Evolutionary conservation across 202 grass and related monocot species (phyloP).

Genomic region (Tripidium arundinaceum): DNA sequence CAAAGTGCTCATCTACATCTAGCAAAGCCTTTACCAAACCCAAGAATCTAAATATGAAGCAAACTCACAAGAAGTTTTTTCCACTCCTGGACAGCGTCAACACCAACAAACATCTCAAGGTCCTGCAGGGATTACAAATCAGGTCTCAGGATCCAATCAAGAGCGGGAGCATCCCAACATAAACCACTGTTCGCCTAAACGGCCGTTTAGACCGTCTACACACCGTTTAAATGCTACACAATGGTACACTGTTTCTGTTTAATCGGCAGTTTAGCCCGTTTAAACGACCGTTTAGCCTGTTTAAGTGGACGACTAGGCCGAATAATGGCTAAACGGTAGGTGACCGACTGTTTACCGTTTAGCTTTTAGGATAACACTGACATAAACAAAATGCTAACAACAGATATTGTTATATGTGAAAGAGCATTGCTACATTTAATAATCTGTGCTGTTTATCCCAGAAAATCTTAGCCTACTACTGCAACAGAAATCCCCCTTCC

Average conservation of each 20-base stretch:
- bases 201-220: no score
- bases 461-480: background rate
- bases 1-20: slow-evolving; percentile 12
- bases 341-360: no score
- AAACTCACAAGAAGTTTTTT: slow-evolving; percentile 83
- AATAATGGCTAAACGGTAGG: no score
- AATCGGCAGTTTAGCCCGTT: no score
- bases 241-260: no score
- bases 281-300: no score
- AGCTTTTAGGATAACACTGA: no score
- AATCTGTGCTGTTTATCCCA: background rate
- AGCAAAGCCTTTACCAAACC: background rate
- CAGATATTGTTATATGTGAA: background rate
- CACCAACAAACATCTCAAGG: slow-evolving; percentile 72
- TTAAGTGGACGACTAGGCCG: no score
- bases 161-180: background rate
- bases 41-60: background rate
- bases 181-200: no score
- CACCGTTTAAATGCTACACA: no score
- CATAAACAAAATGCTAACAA: background rate
- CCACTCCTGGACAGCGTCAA: slow-evolving; percentile 80
- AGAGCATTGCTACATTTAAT: background rate
- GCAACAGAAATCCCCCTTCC: background rate
- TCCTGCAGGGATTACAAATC: slow-evolving; percentile 52
- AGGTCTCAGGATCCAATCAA: slow-evolving; percentile 8